Evolutionary conservation across 2,329 filamentous ascomycete genomes (phyloP).

Genomic region (Xylariaceae sp.): DNA sequence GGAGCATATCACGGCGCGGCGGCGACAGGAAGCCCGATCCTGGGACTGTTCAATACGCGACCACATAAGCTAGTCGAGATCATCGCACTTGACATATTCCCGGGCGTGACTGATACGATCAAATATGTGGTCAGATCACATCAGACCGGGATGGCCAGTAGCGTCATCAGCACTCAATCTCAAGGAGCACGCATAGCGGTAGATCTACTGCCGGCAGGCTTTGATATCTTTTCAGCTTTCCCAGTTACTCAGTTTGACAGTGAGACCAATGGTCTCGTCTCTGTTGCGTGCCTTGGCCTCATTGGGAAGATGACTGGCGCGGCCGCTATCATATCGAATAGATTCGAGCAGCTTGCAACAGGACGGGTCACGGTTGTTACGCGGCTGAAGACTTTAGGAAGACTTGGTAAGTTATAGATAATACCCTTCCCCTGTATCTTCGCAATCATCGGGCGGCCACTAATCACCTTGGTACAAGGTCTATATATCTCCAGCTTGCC

Average conservation of each 20-base stretch:
- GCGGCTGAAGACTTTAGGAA: constrained; percentile 76
- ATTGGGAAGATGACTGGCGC: constrained; percentile 87
- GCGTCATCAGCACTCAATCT: constrained; percentile 44
- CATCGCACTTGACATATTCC: constrained; percentile 68
- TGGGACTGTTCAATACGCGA: constrained; percentile 83
- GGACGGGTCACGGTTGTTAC: constrained; percentile 64
- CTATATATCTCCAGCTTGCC: constrained; percentile 74
- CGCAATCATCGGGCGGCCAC: no score
- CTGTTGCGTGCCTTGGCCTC: constrained; percentile 71
- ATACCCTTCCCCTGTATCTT: not conserved
- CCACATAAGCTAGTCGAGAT: constrained; percentile 63
- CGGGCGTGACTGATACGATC: constrained; percentile 58
- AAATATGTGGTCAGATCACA: constrained; percentile 75
- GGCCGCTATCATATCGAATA: constrained; percentile 68
- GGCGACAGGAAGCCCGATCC: constrained; percentile 68
- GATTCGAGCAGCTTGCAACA: constrained; percentile 52
- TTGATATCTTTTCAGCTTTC: constrained; percentile 79
- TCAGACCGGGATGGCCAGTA: constrained; percentile 60
- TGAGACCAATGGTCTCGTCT: constrained; percentile 41
- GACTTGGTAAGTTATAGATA: constrained; percentile 52
- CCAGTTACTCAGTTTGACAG: constrained; percentile 59
- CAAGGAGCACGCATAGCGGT: constrained; percentile 56
- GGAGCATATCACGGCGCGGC: constrained; percentile 70
- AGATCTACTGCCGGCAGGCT: constrained; percentile 63
- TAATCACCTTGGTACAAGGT: constrained; percentile 41